Percentiles rank a stretch among this genome's conserved stretches.
phyloP scores from a whole-genome alignment of 2,329 filamentous ascomycete species.

The Xylaria arbuscula region DNA sequence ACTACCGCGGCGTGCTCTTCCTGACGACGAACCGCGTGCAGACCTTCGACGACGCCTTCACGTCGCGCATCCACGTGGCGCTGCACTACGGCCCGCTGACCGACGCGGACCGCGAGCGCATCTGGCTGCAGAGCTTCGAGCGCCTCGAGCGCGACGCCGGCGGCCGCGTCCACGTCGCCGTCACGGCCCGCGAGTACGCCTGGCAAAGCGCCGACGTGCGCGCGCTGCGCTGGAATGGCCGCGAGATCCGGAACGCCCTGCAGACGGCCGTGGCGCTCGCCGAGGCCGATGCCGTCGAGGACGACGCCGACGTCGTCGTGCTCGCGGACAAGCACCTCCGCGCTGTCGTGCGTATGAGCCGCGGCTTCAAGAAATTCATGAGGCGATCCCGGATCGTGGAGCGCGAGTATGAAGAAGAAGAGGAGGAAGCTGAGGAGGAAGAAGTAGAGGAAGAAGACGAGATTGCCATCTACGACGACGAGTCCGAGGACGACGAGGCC shows the following conservation, averaged over 20 bases:
- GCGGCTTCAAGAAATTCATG: conserved; percentile 53
- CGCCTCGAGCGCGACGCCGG: conserved; percentile 56
- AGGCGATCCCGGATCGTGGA: conserved; percentile 29
- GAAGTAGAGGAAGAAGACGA: neutral
- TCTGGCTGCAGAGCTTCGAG: conserved; percentile 61
- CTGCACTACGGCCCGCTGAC: conserved; percentile 58
- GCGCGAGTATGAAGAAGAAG: conserved; percentile 9
- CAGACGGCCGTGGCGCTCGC: conserved; percentile 49
- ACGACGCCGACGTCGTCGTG: conserved; percentile 46
- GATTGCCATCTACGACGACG: conserved; percentile 1
- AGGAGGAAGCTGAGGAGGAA: neutral
- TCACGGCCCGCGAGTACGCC: conserved; percentile 55
- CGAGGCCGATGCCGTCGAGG: conserved; percentile 46
- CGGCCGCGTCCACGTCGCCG: conserved; percentile 53
- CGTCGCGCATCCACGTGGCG: conserved; percentile 61
- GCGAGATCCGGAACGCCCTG: conserved; percentile 52
- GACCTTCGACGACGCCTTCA: conserved; percentile 61
- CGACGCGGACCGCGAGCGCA: conserved; percentile 56
- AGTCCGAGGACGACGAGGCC: conserved; percentile 1
- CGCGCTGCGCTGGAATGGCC: conserved; percentile 53
- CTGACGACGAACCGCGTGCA: conserved; percentile 63
- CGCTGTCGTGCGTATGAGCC: conserved; percentile 54
- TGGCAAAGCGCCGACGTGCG: conserved; percentile 53
- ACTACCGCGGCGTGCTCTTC: conserved; percentile 63
- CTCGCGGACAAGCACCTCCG: conserved; percentile 52